Conservation (phyloP, 1,284 basidiomycete genomes). For the Ustilago shanxiensis region DNA sequence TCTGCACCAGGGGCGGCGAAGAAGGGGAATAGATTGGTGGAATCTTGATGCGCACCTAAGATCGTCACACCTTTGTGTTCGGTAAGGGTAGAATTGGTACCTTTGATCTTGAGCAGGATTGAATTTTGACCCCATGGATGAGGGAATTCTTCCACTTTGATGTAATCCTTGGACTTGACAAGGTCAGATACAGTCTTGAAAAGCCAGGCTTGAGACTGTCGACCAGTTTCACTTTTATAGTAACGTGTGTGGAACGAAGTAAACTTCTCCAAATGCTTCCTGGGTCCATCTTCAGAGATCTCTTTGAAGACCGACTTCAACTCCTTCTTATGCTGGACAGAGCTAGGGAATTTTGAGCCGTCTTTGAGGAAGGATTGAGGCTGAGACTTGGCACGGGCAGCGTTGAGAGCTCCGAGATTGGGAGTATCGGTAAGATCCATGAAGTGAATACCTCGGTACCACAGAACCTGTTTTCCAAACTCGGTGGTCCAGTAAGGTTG, state of each 20-base stretch:
- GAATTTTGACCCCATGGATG: slow-evolving; percentile 94
- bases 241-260: slow-evolving; percentile 71
- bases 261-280: slow-evolving; percentile 72
- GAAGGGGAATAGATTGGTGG: slow-evolving; percentile 70
- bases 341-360: slow-evolving; percentile 42
- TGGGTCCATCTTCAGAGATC: slow-evolving; percentile 53
- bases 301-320: slow-evolving; percentile 48
- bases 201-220: slow-evolving; percentile 83
- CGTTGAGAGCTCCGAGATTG: slow-evolving; percentile 30
- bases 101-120: slow-evolving; percentile 74
- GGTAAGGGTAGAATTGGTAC: slow-evolving; percentile 41
- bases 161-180: slow-evolving; percentile 67
- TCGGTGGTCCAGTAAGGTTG: slow-evolving; percentile 64
- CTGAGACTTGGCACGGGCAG: slow-evolving; percentile 5
- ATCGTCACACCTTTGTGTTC: slow-evolving; percentile 73
- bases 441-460: slow-evolving; percentile 50
- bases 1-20: slow-evolving; percentile 72
- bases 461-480: slow-evolving; percentile 56
- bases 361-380: neutral
- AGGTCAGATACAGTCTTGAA: slow-evolving; percentile 48
- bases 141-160: slow-evolving; percentile 82
- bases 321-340: slow-evolving; percentile 31
- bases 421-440: slow-evolving; percentile 63
- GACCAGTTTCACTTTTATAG: slow-evolving; percentile 78
- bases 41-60: slow-evolving; percentile 89